A percentile compares a stretch with the other conserved stretches of the same genome.
Evolutionary conservation across 345 rosid genomes (phyloP).

Genomic region (Isatis tinctoria): DNA sequence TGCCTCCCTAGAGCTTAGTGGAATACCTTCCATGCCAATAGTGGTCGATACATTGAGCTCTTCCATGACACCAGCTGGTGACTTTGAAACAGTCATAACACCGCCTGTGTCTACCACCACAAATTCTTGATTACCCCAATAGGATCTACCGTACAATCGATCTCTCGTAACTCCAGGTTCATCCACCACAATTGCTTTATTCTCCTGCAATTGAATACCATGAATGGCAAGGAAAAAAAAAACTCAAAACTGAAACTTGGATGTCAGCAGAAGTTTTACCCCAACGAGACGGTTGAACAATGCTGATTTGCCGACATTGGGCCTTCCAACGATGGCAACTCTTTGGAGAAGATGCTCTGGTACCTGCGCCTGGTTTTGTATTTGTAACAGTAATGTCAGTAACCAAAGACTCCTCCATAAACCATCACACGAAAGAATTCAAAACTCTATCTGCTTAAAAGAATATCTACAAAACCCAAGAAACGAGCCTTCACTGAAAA

Average conservation of each 20-base stretch:
- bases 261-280: slow-evolving; percentile 33
- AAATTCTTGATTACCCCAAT: slow-evolving; percentile 81
- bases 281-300: slow-evolving; percentile 95
- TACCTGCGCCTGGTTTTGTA: slow-evolving; percentile 51
- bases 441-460: neutral
- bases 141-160: slow-evolving; percentile 86
- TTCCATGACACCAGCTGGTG: slow-evolving; percentile 69
- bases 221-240: neutral
- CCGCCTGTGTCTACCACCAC: slow-evolving; percentile 96
- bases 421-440: neutral
- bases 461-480: no score
- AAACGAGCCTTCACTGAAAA: neutral
- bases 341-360: slow-evolving; percentile 81
- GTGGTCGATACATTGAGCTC: slow-evolving; percentile 75
- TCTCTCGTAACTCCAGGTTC: slow-evolving; percentile 98
- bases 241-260: neutral
- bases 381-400: neutral
- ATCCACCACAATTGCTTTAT: slow-evolving; percentile 91
- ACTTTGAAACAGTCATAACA: slow-evolving; percentile 73
- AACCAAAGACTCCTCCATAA: neutral
- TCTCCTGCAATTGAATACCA: slow-evolving; percentile 43
- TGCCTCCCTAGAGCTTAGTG: slow-evolving; percentile 76
- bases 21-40: slow-evolving; percentile 94
- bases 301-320: slow-evolving; percentile 96
- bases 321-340: slow-evolving; percentile 93